These are phyloP conservation scores for Coemansia sp. DNA, from an alignment of 192 early-diverging fungal genomes.

Conservation along the genomic window DNA sequence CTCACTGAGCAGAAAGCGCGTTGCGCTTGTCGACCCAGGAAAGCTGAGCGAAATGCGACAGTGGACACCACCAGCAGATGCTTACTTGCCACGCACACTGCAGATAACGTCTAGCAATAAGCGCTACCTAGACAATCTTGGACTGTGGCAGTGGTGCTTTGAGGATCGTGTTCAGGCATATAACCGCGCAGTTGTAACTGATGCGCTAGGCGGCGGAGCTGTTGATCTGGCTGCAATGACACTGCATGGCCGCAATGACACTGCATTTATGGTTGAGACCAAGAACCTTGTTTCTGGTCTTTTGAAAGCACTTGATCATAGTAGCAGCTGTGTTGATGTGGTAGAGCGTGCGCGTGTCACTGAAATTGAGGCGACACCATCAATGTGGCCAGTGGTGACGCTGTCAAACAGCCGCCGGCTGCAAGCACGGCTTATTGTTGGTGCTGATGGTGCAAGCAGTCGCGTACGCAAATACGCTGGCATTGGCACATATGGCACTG, in stretches of 20 bases:
- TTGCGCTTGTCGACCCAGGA: conserved; percentile 81
- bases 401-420: conserved; percentile 67
- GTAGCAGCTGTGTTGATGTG: conserved; percentile 56
- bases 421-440: conserved; percentile 74
- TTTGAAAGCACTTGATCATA: conserved; percentile 52
- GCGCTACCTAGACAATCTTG: conserved; percentile 51
- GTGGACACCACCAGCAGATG: conserved; percentile 57
- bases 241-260: conserved; percentile 19
- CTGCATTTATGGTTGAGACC: conserved; percentile 91
- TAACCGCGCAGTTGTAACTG: conserved; percentile 44
- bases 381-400: conserved; percentile 70
- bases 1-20: conserved; percentile 38
- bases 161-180: conserved; percentile 62
- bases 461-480: conserved; percentile 78
- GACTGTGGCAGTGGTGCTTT: conserved; percentile 69
- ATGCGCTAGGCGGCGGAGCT: conserved; percentile 27
- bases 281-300: conserved; percentile 73
- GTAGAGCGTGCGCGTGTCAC: conserved; percentile 70
- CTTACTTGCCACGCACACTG: conserved; percentile 80
- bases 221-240: conserved; percentile 13
- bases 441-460: conserved; percentile 88
- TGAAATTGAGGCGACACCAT: conserved; percentile 34
- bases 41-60: conserved; percentile 58
- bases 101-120: conserved; percentile 70
- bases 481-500: conserved; percentile 83